These are phyloP conservation scores for Agrocybe praecox DNA, from an alignment of 768 basidiomycete species.

Conservation along the genomic window DNA sequence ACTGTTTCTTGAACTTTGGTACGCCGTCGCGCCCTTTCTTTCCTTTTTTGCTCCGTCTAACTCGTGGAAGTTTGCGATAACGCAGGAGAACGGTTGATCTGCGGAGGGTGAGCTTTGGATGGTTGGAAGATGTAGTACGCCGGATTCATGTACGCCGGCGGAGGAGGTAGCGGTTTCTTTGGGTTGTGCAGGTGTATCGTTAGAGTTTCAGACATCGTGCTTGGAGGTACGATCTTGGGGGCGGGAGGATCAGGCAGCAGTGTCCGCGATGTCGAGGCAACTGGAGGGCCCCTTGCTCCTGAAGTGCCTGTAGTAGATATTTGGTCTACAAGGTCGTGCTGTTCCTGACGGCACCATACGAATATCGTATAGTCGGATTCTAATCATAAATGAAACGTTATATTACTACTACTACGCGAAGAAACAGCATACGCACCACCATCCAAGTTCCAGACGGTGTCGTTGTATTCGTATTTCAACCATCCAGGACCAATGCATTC, in stretches of 20 bases:
- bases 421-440: constrained; percentile 66
- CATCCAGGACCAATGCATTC: constrained; percentile 76
- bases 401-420: not conserved
- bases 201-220: constrained; percentile 32
- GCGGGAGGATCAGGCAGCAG: constrained; percentile 14
- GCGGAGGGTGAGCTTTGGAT: constrained; percentile 31
- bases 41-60: constrained; percentile 40
- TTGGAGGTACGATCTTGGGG: constrained; percentile 2
- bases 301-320: constrained; percentile 1
- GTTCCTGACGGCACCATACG: constrained; percentile 59
- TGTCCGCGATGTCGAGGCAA: constrained; percentile 28
- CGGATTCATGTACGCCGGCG: constrained; percentile 67
- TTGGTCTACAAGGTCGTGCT: constrained; percentile 17
- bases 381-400: constrained; percentile 15
- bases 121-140: constrained; percentile 70
- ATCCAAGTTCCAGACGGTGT: constrained; percentile 82
- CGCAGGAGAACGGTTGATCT: constrained; percentile 32
- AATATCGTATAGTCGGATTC: constrained; percentile 92
- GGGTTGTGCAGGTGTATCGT: constrained; percentile 71
- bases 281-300: constrained; percentile 11
- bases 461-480: constrained; percentile 86
- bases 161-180: constrained; percentile 53
- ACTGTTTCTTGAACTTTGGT: constrained; percentile 72
- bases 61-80: constrained; percentile 42
- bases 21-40: constrained; percentile 36